Base-by-base conservation (phyloP, 140 eudicot genomes). In the Erigeron philadelphicus region DNA sequence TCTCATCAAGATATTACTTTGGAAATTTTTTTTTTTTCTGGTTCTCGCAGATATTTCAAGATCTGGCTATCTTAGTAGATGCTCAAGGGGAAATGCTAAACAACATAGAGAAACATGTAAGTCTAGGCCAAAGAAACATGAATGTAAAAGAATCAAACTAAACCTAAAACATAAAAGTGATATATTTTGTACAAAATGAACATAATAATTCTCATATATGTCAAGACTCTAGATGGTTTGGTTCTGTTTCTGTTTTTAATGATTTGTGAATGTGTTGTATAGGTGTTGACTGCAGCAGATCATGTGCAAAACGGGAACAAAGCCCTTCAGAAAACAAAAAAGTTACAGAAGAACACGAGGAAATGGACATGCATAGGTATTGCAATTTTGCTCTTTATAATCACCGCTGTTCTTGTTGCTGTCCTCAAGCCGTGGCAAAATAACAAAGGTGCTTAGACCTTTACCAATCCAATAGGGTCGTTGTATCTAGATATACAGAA, bases 31-130 rank as follows among this genome's bases (percentile, higher is more conserved):
- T 58, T 46, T 21, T 54, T 68, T 31, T 41, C 12, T 45, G 47
- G 42, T 54, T 46, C 49, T 38, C 84, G 86, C 83, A 94, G 99
- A 85, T 89, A 77, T 94, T 94, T 75, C 35, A 83, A 56, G 99
- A 94, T 84, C 76, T 94, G 87, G 95, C 99, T 15, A 94, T 94
- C 16, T 69, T 94, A 77, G 97, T 89, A 60, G 93, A 89, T 70
- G 83, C 95, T 56, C 99, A 89, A 80, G 96, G 97, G 49, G 99
- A 85, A 74, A 71, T 87, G 84, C 85, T 94, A 9, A 89, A 94
- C 78, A 89, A 87, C 81, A 94, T 94, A 55, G 99, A 94, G 66
- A 83, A 95, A 70, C 91, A 94, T 83, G 99, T 94, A 83, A 77
- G 59, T 52, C 60, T 47, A 15, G 45, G 9, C 38, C 44, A 19